Evolutionary conservation across 768 basidiomycete species (phyloP).

Genomic region (Phlebiopsis flavidoalba): DNA sequence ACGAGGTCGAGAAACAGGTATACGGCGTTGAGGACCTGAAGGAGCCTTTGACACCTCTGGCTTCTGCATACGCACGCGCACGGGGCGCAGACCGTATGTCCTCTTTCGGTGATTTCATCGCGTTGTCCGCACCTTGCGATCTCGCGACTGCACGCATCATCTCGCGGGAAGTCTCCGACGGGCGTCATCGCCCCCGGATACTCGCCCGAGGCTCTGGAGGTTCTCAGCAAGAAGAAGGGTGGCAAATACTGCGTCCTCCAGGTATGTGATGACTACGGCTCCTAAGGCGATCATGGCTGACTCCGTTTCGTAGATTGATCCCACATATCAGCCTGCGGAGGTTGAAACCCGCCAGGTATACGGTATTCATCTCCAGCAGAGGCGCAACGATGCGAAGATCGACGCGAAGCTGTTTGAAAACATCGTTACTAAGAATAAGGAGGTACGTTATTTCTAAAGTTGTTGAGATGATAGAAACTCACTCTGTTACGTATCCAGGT

Average conservation of each 20-base stretch:
- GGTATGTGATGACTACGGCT: conserved; percentile 35
- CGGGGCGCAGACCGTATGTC: conserved; percentile 98
- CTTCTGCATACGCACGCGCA: conserved; percentile 92
- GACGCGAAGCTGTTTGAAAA: conserved; percentile 77
- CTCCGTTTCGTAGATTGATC: conserved; percentile 68
- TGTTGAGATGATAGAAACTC: background rate
- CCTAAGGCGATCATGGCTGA: background rate
- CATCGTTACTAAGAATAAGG: conserved; percentile 84
- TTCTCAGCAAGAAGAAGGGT: conserved; percentile 92
- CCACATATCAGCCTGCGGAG: conserved; percentile 69
- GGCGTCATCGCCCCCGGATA: conserved; percentile 97
- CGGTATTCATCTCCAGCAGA: conserved; percentile 86
- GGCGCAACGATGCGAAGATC: conserved; percentile 86
- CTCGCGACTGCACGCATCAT: conserved; percentile 94
- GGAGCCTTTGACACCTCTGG: conserved; percentile 82
- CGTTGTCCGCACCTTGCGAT: conserved; percentile 89
- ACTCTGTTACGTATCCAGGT: conserved; percentile 45
- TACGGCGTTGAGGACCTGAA: conserved; percentile 96
- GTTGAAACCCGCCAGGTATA: conserved; percentile 95
- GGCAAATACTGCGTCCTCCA: conserved; percentile 96
- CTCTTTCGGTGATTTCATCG: conserved; percentile 98
- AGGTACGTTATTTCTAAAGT: conserved; percentile 39
- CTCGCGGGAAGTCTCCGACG: conserved; percentile 98
- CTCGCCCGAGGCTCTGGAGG: conserved; percentile 78
- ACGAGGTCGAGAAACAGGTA: conserved; percentile 84